Base-by-base conservation (phyloP, 371 early-diverging fungal species). In the Basidiobolus heterosporus region DNA sequence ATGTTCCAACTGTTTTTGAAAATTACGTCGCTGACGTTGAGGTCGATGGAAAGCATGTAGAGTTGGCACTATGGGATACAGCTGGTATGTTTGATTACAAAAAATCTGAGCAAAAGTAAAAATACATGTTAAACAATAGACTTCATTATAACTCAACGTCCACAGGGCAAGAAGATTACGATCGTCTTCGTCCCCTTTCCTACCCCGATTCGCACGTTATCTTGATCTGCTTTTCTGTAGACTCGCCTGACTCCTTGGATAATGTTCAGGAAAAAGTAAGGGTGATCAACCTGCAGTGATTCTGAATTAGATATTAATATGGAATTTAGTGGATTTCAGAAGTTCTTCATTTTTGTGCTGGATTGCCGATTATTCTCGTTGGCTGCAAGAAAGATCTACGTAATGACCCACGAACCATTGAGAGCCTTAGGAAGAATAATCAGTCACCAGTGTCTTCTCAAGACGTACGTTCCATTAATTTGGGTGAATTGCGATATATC, bases 51-150 rank as follows among this genome's bases (percentile, higher is more conserved):
- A 80, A 77, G 65, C 75, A 75, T 9, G 86, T 96, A 30, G 91
- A 96, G 66, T 72, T 98, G 23, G 89, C 92, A 23, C 67, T 98
- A 38, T 96, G 97, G 96, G 97, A 98, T 80, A 95, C 98, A 17
- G 96, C 98, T 41, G 93, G 91, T 65, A 78, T 56, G 38, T 42
- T 41, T 6, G 14, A 1, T 23, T 8, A 23, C 6, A n/a, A n/a
- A n/a, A n/a, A n/a, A n/a, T n/a, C n/a, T n/a, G n/a, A n/a, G n/a
- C n/a, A n/a, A n/a, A n/a, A n/a, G n/a, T n/a, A n/a, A n/a, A n/a
- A n/a, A n/a, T n/a, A n/a, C n/a, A n/a, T n/a, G n/a, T n/a, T n/a
- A n/a, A n/a, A n/a, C n/a, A n/a, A n/a, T n/a, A n/a, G n/a, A n/a
- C n/a, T n/a, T n/a, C n/a, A n/a, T n/a, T n/a, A n/a, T n/a, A n/a